phyloP scores from a whole-genome alignment of 495 filamentous ascomycete genomes.

The Hypoxylon fragiforme region DNA sequence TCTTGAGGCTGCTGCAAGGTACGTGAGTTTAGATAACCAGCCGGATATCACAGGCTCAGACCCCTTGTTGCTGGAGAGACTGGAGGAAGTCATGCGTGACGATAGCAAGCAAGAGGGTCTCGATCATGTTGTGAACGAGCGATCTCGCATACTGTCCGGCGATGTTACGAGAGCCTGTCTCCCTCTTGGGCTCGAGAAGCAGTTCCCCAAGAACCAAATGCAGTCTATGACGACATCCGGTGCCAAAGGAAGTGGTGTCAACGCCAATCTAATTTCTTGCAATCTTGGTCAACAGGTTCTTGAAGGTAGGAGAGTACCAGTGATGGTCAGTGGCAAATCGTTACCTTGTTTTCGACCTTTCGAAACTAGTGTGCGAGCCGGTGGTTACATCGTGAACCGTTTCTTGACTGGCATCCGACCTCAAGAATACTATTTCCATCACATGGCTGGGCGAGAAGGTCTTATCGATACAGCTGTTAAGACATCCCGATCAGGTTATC shows the following conservation, averaged over 20 bases:
- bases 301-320: conserved; percentile 90
- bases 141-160: conserved; percentile 70
- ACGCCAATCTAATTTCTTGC: conserved; percentile 96
- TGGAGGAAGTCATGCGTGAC: conserved; percentile 90
- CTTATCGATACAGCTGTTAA: conserved; percentile 99
- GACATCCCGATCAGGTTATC: conserved; percentile 92
- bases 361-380: conserved; percentile 85
- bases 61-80: conserved; percentile 68
- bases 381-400: conserved; percentile 91
- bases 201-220: conserved; percentile 97
- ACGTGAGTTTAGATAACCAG: conserved; percentile 80
- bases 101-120: conserved; percentile 86
- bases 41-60: conserved; percentile 59
- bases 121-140: conserved; percentile 81
- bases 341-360: conserved; percentile 92
- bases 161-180: conserved; percentile 78
- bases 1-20: conserved; percentile 80
- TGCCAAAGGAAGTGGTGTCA: conserved; percentile 90
- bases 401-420: conserved; percentile 98
- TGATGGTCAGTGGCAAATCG: conserved; percentile 98
- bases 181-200: conserved; percentile 80
- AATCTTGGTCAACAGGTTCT: conserved; percentile 96
- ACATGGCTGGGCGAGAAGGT: conserved; percentile 98
- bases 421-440: conserved; percentile 99
- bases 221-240: conserved; percentile 97